Percentiles rank a stretch among this genome's conserved stretches.
These are phyloP conservation scores for Tetrapisispora taiwanensis DNA, from an alignment of 805 yeast genomes.

Conservation along the genomic window DNA sequence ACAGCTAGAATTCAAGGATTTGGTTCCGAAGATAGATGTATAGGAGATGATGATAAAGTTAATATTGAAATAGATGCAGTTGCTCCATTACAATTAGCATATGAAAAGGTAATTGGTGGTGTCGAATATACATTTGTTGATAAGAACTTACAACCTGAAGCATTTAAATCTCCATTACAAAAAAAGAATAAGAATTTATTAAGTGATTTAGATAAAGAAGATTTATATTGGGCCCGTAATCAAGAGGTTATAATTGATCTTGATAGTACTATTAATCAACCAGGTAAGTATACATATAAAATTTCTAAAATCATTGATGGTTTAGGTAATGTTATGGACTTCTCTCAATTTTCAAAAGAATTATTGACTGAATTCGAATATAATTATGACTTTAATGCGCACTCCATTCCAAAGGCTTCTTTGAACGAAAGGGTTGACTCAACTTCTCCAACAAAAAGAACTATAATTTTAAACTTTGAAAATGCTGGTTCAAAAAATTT, in stretches of 20 bases:
- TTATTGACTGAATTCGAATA: conserved; percentile 24
- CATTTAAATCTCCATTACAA: conserved; percentile 41
- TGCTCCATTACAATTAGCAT: conserved; percentile 59
- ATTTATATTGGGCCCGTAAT: conserved; percentile 36
- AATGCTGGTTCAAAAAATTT: neutral
- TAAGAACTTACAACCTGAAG: conserved; percentile 41
- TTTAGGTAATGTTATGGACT: conserved; percentile 49
- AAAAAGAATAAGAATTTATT: conserved; percentile 22
- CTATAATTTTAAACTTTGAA: conserved; percentile 29
- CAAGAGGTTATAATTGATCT: conserved; percentile 36
- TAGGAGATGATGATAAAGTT: conserved; percentile 46
- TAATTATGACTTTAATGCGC: conserved; percentile 39
- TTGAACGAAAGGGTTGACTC: conserved; percentile 33
- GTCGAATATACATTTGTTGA: conserved; percentile 26
- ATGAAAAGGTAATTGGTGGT: conserved; percentile 38
- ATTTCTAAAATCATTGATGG: conserved; percentile 56
- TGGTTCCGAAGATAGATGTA: conserved; percentile 45
- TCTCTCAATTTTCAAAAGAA: conserved; percentile 24
- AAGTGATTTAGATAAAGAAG: conserved; percentile 28
- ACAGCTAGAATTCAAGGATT: conserved; percentile 35
- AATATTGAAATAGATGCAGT: conserved; percentile 58
- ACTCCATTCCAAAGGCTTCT: conserved; percentile 44
- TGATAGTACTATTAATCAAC: conserved; percentile 32
- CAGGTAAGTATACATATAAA: conserved; percentile 48
- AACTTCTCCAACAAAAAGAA: conserved; percentile 31